phyloP scores from a whole-genome alignment of 2,329 filamentous ascomycete species.

The Chrysoporthe austroafricana region DNA sequence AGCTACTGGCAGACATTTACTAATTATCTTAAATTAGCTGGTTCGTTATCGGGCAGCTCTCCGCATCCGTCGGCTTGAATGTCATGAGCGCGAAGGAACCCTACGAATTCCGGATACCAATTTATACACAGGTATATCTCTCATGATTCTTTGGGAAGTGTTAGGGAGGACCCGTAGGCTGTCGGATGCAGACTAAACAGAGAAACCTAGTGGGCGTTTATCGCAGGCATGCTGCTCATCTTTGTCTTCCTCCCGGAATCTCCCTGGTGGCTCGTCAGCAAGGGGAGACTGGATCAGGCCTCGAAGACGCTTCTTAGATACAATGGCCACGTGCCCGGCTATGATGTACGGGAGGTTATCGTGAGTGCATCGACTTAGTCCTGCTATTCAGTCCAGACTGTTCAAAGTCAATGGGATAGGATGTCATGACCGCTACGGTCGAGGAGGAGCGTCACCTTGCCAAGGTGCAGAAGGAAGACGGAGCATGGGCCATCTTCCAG shows the following conservation, averaged over 20 bases:
- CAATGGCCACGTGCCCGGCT: conserved; percentile 28
- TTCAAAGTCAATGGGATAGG: conserved; percentile 22
- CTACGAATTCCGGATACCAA: conserved; percentile 25
- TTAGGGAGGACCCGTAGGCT: not conserved
- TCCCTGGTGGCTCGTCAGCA: conserved; percentile 11
- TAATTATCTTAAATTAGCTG: not conserved
- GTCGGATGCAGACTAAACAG: not conserved
- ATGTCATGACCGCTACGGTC: conserved; percentile 31
- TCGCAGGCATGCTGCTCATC: conserved; percentile 31
- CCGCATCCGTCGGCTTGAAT: conserved; percentile 3
- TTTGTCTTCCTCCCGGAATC: conserved; percentile 31
- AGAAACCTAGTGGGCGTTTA: conserved; percentile 26
- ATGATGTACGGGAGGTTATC: conserved; percentile 28
- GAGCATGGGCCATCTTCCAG: conserved; percentile 5
- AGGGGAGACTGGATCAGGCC: not conserved
- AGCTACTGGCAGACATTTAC: not conserved
- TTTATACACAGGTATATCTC: conserved; percentile 18
- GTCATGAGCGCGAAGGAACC: conserved; percentile 18
- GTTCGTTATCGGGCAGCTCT: conserved; percentile 9
- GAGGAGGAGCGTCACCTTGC: conserved; percentile 26
- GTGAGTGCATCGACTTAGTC: conserved; percentile 4
- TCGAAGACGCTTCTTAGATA: not conserved
- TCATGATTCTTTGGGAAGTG: not conserved
- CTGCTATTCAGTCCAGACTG: not conserved
- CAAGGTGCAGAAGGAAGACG: conserved; percentile 15